Percentiles rank a stretch among this genome's conserved stretches.
phyloP scores from a whole-genome alignment of 225 moss, liverwort and hornwort species.

The Climacium dendroides region DNA sequence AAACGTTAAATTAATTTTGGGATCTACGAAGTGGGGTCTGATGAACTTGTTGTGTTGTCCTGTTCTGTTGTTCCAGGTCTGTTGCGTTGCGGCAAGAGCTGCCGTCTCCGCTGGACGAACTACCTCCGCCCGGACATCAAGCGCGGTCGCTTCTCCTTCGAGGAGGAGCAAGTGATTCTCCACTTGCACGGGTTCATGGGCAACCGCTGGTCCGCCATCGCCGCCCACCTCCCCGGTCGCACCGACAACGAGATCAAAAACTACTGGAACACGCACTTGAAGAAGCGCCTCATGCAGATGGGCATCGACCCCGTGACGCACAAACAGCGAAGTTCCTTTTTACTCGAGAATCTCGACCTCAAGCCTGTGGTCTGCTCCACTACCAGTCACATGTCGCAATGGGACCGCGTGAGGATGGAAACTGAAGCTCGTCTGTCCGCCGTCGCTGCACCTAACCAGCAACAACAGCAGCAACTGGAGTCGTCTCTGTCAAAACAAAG shows the following conservation, averaged over 20 bases:
- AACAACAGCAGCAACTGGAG: neutral
- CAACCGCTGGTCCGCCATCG: slow-evolving; percentile 76
- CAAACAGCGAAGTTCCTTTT: slow-evolving; percentile 18
- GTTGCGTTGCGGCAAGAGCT: slow-evolving; percentile 35
- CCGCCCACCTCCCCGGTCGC: slow-evolving; percentile 63
- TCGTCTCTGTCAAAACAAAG: neutral
- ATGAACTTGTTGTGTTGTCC: neutral
- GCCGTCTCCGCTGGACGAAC: slow-evolving; percentile 34
- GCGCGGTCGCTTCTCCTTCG: slow-evolving; percentile 22
- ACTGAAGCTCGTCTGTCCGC: slow-evolving; percentile 53
- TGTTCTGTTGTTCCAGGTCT: neutral
- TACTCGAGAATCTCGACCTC: slow-evolving; percentile 13
- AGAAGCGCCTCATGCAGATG: slow-evolving; percentile 75
- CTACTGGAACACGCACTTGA: slow-evolving; percentile 90
- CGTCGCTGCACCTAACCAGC: neutral
- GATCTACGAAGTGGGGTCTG: neutral
- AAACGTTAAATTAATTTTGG: neutral
- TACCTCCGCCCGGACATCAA: slow-evolving; percentile 38
- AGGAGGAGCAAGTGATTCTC: slow-evolving; percentile 32
- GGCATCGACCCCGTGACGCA: slow-evolving; percentile 81
- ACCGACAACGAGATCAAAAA: slow-evolving; percentile 94
- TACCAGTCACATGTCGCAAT: slow-evolving; percentile 54
- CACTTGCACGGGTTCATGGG: slow-evolving; percentile 26
- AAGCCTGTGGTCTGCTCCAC: slow-evolving; percentile 52
- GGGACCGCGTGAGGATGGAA: slow-evolving; percentile 80